phyloP scores from a whole-genome alignment of 2,329 filamentous ascomycete genomes.

The Ceratocystis ficicola region DNA sequence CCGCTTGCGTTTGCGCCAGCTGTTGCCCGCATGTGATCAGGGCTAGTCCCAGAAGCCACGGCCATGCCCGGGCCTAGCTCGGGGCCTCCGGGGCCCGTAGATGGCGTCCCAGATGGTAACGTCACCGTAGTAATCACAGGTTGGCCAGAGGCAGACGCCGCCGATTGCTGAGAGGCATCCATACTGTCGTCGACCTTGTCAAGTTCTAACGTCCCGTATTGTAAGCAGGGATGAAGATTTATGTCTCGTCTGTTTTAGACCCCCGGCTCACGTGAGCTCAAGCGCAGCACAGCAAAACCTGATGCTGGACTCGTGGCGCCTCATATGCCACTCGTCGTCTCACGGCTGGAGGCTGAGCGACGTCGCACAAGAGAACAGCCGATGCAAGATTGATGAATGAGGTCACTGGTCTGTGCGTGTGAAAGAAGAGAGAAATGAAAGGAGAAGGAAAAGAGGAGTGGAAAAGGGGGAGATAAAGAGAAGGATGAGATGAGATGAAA shows the following conservation, averaged over 20 bases:
- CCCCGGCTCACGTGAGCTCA: neutral
- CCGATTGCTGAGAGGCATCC: conserved; percentile 8
- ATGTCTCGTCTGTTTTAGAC: neutral
- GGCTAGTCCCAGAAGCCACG: neutral
- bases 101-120: neutral
- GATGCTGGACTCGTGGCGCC: neutral
- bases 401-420: conserved; percentile 7
- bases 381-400: neutral
- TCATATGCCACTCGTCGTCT: conserved; percentile 7
- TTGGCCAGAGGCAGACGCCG: neutral
- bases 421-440: neutral
- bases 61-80: neutral
- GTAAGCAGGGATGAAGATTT: conserved; percentile 1
- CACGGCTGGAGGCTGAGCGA: conserved; percentile 4
- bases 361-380: conserved; percentile 4
- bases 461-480: neutral
- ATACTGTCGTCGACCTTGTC: neutral
- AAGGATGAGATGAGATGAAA: too few relatives aligned
- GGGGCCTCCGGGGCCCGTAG: neutral
- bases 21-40: neutral
- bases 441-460: neutral
- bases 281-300: neutral
- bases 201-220: neutral
- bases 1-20: conserved; percentile 15
- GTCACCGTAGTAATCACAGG: neutral